A percentile compares a stretch with the other conserved stretches of the same genome.
These are phyloP conservation scores for Kluyveromyces aestuarii DNA, from an alignment of 805 yeast genomes.

Conservation along the genomic window DNA sequence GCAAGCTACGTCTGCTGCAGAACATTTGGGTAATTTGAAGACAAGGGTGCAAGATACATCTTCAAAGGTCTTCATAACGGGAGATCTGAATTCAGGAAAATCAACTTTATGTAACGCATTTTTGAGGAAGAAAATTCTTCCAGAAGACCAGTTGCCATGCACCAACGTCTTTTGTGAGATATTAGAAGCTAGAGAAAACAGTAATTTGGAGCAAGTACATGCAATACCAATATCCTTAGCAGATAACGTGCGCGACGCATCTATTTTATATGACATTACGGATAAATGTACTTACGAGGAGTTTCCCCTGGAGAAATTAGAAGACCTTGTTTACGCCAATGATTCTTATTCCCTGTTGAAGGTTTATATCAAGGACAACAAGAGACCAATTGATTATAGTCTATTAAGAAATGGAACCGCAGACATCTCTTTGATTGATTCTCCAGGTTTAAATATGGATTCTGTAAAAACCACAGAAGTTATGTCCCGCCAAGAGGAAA, in stretches of 20 bases:
- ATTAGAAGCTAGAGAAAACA: slow-evolving; percentile 69
- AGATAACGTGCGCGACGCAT: slow-evolving; percentile 19
- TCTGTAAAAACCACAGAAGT: slow-evolving; percentile 91
- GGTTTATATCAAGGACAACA: slow-evolving; percentile 68
- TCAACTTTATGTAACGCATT: slow-evolving; percentile 92
- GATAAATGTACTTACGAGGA: slow-evolving; percentile 61
- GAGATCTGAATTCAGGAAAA: slow-evolving; percentile 94
- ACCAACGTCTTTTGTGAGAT: slow-evolving; percentile 95
- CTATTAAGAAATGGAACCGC: slow-evolving; percentile 82
- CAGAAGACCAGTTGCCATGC: slow-evolving; percentile 97
- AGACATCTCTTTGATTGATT: slow-evolving; percentile 88
- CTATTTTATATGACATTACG: slow-evolving; percentile 26
- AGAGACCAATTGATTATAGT: slow-evolving; percentile 55
- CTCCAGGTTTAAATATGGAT: slow-evolving; percentile 93
- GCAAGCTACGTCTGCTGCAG: slow-evolving; percentile 53
- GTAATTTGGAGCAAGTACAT: slow-evolving; percentile 81
- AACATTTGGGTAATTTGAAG: slow-evolving; percentile 61
- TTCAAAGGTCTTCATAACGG: slow-evolving; percentile 92
- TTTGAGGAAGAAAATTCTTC: slow-evolving; percentile 64
- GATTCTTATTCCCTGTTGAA: slow-evolving; percentile 66
- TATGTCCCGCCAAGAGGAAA: slow-evolving; percentile 93
- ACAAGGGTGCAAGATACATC: slow-evolving; percentile 85
- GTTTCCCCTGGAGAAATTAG: slow-evolving; percentile 46
- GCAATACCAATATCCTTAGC: slow-evolving; percentile 58
- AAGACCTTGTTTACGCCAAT: slow-evolving; percentile 61